phyloP scores from a whole-genome alignment of 2,329 filamentous ascomycete genomes.

The Eutypella sp. region DNA sequence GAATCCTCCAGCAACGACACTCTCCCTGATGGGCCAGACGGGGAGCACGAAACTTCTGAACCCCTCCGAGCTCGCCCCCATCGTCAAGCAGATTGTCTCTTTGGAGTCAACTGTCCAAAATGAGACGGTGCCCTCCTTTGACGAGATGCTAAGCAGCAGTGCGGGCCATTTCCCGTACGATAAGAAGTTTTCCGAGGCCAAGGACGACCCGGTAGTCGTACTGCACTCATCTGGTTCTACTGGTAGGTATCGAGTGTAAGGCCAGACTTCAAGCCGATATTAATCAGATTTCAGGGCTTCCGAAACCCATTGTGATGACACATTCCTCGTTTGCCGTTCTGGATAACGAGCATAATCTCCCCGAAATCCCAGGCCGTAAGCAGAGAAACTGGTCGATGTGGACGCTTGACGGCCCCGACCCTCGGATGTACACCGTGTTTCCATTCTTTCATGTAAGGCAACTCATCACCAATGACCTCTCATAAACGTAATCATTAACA shows the following conservation, averaged over 20 bases:
- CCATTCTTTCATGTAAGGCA: constrained; percentile 11
- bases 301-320: constrained; percentile 10
- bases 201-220: constrained; percentile 5
- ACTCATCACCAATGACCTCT: not conserved
- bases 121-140: not conserved
- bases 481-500: not conserved
- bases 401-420: constrained; percentile 4
- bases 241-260: constrained; percentile 1
- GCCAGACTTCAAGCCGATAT: not conserved
- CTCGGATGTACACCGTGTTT: constrained; percentile 6
- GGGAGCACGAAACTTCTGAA: constrained; percentile 6
- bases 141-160: constrained; percentile 1
- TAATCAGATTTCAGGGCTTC: constrained; percentile 3
- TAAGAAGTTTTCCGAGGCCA: constrained; percentile 9
- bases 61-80: constrained; percentile 3
- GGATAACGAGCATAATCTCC: constrained; percentile 7
- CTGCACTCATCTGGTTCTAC: constrained; percentile 13
- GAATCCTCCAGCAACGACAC: constrained; percentile 7
- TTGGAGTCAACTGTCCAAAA: not conserved
- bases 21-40: constrained; percentile 11
- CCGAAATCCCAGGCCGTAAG: constrained; percentile 5
- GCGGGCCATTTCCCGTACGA: not conserved
- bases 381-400: constrained; percentile 7
- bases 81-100: not conserved
- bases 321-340: constrained; percentile 5